Percentiles rank a stretch among this genome's conserved stretches.
phyloP scores from a whole-genome alignment of 2,329 filamentous ascomycete species.

The Calycina herbarum region DNA sequence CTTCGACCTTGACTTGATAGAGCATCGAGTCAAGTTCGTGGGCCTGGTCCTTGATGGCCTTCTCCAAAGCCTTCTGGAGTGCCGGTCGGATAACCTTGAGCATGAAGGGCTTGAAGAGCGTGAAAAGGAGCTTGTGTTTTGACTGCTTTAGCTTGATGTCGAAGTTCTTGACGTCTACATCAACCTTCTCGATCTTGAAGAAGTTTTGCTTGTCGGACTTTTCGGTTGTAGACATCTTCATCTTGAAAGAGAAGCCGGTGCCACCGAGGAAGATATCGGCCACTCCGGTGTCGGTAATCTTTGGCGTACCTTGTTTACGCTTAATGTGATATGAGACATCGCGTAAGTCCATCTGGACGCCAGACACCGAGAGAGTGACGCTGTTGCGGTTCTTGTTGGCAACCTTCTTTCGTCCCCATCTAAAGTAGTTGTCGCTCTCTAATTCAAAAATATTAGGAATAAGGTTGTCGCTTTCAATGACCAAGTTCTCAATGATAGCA shows the following conservation, averaged over 20 bases:
- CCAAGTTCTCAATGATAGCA: conserved; percentile 88
- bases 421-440: conserved; percentile 89
- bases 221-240: conserved; percentile 81
- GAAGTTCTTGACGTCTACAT: conserved; percentile 78
- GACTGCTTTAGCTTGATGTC: conserved; percentile 92
- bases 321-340: conserved; percentile 95
- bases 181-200: conserved; percentile 91
- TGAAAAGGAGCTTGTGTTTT: conserved; percentile 89
- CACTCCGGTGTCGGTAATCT: conserved; percentile 82
- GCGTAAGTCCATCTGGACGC: conserved; percentile 87
- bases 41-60: conserved; percentile 83
- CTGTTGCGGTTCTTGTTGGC: conserved; percentile 78
- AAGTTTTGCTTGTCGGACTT: conserved; percentile 76
- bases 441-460: conserved; percentile 91
- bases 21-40: conserved; percentile 70
- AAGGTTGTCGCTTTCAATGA: conserved; percentile 95
- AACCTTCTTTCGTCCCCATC: conserved; percentile 88
- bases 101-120: conserved; percentile 81
- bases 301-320: conserved; percentile 90
- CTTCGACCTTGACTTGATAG: conserved; percentile 80
- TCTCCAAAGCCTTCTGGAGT: conserved; percentile 84
- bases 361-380: conserved; percentile 79
- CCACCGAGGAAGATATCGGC: conserved; percentile 87
- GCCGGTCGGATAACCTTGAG: conserved; percentile 81
- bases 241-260: conserved; percentile 85